Base-by-base conservation (phyloP, 139 green algal species). In the Spirogloea muscicola region DNA sequence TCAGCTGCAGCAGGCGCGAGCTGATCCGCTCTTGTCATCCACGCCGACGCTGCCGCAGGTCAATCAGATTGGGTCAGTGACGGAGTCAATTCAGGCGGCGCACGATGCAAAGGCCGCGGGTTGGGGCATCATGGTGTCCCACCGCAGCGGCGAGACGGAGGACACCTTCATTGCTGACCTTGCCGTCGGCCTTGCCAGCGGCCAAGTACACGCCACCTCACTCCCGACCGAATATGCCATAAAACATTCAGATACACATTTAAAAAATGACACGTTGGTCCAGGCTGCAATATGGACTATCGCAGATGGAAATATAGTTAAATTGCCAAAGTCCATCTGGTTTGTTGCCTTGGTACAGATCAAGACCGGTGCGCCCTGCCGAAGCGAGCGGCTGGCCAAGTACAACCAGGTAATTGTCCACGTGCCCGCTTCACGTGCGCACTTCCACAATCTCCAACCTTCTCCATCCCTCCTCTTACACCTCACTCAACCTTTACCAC, bases 81-180 rank as follows among this genome's bases (percentile, higher is more conserved):
- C 88, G 21, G 94, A 99, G 87, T 58, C 91, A 42, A 98, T 99
- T 74, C 84, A 97, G 86, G 93, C 91, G 16, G 90, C 96, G 36
- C 80, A 87, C 34, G 92, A 96, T 88, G 74, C 86, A 76, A 98
- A 97, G 88, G 87, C 87, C 49, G 75, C 75, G 3, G 92, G 92
- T 36, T 99, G 92, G 92, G 59, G 58, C 29, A 2, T 68, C 25
- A 29, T 68, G 36, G 36, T 44, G 36, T 68, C 58, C 52, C 95
- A 99, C 87, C 60, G 71, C 43, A 94, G 88, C 36, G 92, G 92
- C 29, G 93, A 98, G 89, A 98, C 93, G 3, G 92, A 96, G 83
- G 95, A 99, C 85, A 88, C 69, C 43, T 98, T 98, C 88, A 97
- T 99, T 58, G 95, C 94, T 38, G 95, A 99, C 87, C 87, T 99